phyloP scores from a whole-genome alignment of 2,329 filamentous ascomycete species.

The Rhynchosporium secalis region DNA sequence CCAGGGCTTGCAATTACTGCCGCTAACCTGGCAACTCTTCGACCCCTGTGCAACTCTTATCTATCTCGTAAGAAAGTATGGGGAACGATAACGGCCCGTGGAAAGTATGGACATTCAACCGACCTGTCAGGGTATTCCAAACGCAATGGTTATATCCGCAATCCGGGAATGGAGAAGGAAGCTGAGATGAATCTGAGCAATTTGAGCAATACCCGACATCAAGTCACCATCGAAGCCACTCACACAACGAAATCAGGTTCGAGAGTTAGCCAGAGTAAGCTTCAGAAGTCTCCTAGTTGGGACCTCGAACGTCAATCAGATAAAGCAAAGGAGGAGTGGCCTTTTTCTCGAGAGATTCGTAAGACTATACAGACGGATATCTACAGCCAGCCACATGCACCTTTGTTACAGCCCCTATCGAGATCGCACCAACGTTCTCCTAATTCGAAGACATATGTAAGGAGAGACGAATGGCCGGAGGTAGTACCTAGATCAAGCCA shows the following conservation, averaged over 20 bases:
- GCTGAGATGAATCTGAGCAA: not conserved
- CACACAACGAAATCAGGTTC: not conserved
- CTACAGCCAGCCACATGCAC: slow-evolving; percentile 1
- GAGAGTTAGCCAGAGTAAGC: slow-evolving; percentile 1
- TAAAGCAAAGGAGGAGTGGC: not conserved
- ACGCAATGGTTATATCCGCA: slow-evolving; percentile 12
- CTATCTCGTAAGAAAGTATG: slow-evolving; percentile 14
- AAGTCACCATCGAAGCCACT: slow-evolving; percentile 1
- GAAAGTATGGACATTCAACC: slow-evolving; percentile 2
- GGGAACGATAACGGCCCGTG: slow-evolving; percentile 4
- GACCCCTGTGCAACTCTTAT: slow-evolving; percentile 27
- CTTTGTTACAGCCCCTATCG: not conserved
- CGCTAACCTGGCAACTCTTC: slow-evolving; percentile 30
- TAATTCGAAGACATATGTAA: not conserved
- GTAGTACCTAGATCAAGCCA: not conserved
- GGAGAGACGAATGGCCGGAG: slow-evolving; percentile 7
- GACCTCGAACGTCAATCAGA: slow-evolving; percentile 8
- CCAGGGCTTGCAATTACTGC: slow-evolving; percentile 32
- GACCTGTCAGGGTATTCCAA: slow-evolving; percentile 2
- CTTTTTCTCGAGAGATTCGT: slow-evolving; percentile 2
- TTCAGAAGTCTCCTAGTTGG: not conserved
- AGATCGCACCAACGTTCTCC: not conserved
- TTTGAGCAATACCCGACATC: slow-evolving; percentile 1
- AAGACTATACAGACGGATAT: slow-evolving; percentile 13
- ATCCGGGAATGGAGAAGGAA: not conserved